Percentiles rank a stretch among this genome's conserved stretches.
Evolutionary conservation across 2,329 filamentous ascomycete genomes (phyloP).

Genomic region (Apiospora arundinis): DNA sequence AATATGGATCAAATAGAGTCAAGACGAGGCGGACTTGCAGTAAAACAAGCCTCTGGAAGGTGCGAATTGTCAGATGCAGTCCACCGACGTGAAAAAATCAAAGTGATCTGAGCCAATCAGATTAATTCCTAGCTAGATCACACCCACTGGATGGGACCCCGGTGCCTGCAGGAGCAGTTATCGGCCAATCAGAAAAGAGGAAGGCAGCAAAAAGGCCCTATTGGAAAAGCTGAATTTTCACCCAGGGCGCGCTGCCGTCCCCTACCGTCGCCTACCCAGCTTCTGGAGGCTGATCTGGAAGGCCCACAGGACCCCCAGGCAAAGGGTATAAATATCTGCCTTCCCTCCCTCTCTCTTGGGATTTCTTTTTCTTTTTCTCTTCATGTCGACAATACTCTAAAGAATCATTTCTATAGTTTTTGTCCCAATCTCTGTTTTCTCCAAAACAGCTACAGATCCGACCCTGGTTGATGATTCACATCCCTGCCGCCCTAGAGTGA

Average conservation of each 20-base stretch:
- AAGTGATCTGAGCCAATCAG: background rate
- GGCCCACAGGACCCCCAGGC: background rate
- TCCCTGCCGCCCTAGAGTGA: conserved; percentile 92
- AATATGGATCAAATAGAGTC: background rate
- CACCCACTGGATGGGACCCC: background rate
- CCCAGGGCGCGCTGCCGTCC: background rate
- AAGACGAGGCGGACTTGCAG: background rate
- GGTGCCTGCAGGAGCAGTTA: background rate
- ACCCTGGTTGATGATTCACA: conserved; percentile 94
- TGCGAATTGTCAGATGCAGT: background rate
- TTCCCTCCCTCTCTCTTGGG: conserved; percentile 36
- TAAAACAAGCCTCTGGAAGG: background rate
- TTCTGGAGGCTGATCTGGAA: conserved; percentile 3
- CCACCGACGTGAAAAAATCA: background rate
- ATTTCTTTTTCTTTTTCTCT: conserved; percentile 47
- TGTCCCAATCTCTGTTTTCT: conserved; percentile 89
- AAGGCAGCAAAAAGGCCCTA: background rate
- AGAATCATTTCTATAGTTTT: conserved; percentile 99
- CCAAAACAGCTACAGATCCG: conserved; percentile 91
- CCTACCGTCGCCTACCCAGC: conserved; percentile 2
- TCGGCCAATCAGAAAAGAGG: background rate
- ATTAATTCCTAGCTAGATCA: background rate
- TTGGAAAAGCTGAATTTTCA: background rate
- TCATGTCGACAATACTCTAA: conserved; percentile 63
- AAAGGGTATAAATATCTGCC: conserved; percentile 47